Conservation (phyloP, 331 rosid genomes). For the Acacia pycnantha region DNA sequence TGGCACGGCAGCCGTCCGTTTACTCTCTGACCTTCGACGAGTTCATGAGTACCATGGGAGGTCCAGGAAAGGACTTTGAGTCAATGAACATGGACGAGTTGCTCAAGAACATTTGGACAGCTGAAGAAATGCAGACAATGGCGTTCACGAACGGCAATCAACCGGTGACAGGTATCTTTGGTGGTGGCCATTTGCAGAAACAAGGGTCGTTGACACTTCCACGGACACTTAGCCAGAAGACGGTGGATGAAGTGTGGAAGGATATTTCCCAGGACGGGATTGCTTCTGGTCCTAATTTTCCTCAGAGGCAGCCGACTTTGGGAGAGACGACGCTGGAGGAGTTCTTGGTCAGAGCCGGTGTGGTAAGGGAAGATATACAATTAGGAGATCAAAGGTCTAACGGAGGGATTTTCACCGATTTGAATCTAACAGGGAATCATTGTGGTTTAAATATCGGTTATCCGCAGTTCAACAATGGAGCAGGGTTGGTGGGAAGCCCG, state of each 20-base stretch:
- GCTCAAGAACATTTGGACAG: slow-evolving; percentile 90
- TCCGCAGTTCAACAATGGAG: slow-evolving; percentile 45
- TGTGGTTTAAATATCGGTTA: slow-evolving; percentile 51
- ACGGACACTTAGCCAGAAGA: slow-evolving; percentile 81
- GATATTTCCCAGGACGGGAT: slow-evolving; percentile 51
- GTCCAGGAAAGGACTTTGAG: slow-evolving; percentile 84
- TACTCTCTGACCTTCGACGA: slow-evolving; percentile 88
- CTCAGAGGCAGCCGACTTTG: slow-evolving; percentile 79
- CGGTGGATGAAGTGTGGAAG: slow-evolving; percentile 94
- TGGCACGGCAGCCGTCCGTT: slow-evolving; percentile 72
- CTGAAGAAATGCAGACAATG: slow-evolving; percentile 84
- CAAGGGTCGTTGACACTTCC: slow-evolving; percentile 95
- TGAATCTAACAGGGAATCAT: slow-evolving; percentile 41
- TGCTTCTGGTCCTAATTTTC: slow-evolving; percentile 30
- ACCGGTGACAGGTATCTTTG: slow-evolving; percentile 26
- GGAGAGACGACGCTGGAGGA: slow-evolving; percentile 96
- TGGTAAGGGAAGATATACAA: slow-evolving; percentile 74
- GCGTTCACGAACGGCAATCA: slow-evolving; percentile 23
- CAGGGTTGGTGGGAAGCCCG: slow-evolving; percentile 49
- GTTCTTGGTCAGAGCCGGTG: slow-evolving; percentile 90
- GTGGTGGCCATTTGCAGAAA: slow-evolving; percentile 49
- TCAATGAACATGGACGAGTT: slow-evolving; percentile 99
- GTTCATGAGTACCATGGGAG: slow-evolving; percentile 73
- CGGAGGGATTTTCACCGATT: slow-evolving; percentile 45
- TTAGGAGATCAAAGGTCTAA: slow-evolving; percentile 30